Conservation (phyloP, 768 basidiomycete genomes). For the Tulasnella sp. region DNA sequence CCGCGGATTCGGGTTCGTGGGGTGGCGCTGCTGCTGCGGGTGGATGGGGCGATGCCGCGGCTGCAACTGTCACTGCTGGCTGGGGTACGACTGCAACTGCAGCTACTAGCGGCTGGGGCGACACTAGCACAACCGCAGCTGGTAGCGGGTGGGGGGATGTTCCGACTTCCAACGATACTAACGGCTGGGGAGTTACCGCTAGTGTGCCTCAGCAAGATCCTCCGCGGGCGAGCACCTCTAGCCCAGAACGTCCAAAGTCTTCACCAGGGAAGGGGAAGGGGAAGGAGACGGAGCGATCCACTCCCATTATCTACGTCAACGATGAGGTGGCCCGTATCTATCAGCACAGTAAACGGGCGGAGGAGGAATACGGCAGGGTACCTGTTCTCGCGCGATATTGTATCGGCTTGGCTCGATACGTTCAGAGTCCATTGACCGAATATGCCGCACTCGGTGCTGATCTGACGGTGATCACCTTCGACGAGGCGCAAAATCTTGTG, state of each 20-base stretch:
- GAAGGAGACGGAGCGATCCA: constrained; percentile 28
- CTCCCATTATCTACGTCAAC: constrained; percentile 69
- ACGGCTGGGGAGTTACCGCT: background rate
- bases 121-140: constrained; percentile 25
- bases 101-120: constrained; percentile 21
- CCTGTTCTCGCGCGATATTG: constrained; percentile 81
- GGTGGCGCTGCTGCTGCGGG: background rate
- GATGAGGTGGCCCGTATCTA: constrained; percentile 93
- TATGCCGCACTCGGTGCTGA: constrained; percentile 83
- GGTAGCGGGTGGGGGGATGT: background rate
- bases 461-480: constrained; percentile 71
- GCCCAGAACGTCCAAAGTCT: constrained; percentile 3
- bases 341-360: constrained; percentile 78
- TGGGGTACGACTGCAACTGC: constrained; percentile 27
- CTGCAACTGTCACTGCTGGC: background rate
- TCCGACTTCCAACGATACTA: constrained; percentile 6
- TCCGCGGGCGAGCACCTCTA: background rate
- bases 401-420: constrained; percentile 83
- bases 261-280: background rate
- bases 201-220: background rate
- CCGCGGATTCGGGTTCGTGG: background rate
- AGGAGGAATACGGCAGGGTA: constrained; percentile 70
- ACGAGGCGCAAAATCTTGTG: constrained; percentile 80
- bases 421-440: constrained; percentile 89
- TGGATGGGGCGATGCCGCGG: constrained; percentile 5